phyloP scores from a whole-genome alignment of 1,284 basidiomycete genomes.

The Tylopilus orsonianus region DNA sequence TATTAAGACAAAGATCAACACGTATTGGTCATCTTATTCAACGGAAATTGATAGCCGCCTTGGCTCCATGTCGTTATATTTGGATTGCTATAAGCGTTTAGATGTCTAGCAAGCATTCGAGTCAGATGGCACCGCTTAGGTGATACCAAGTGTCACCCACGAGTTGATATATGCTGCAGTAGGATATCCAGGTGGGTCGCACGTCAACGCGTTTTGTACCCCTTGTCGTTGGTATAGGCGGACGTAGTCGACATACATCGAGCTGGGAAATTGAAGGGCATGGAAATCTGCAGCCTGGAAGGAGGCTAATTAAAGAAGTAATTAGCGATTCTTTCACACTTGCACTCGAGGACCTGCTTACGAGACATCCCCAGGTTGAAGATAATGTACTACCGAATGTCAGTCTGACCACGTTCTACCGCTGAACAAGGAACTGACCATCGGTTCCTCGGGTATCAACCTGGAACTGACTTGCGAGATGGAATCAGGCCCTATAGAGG shows the following conservation, averaged over 20 bases:
- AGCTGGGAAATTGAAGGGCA: slow-evolving; percentile 63
- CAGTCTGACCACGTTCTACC: slow-evolving; percentile 4
- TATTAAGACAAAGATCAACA: slow-evolving; percentile 21
- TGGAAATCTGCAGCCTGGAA: slow-evolving; percentile 72
- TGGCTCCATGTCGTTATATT: slow-evolving; percentile 75
- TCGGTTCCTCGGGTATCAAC: slow-evolving; percentile 70
- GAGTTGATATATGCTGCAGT: slow-evolving; percentile 59
- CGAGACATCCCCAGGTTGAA: slow-evolving; percentile 73
- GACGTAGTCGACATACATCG: slow-evolving; percentile 77
- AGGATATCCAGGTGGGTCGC: slow-evolving; percentile 62
- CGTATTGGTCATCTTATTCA: slow-evolving; percentile 64
- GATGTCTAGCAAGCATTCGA: slow-evolving; percentile 48
- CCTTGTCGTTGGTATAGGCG: slow-evolving; percentile 74
- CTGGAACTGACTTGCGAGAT: slow-evolving; percentile 54
- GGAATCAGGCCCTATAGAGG: slow-evolving; percentile 59
- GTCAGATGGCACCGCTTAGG: slow-evolving; percentile 1
- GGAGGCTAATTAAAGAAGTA: slow-evolving; percentile 35
- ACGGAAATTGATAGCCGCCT: slow-evolving; percentile 68
- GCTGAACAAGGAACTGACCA: slow-evolving; percentile 44
- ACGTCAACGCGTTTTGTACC: slow-evolving; percentile 54
- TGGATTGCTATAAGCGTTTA: slow-evolving; percentile 65
- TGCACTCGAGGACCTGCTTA: slow-evolving; percentile 30
- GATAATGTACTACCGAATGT: slow-evolving; percentile 58
- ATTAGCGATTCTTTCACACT: slow-evolving; percentile 7
- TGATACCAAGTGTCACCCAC: slow-evolving; percentile 35